Evolutionary conservation across 805 yeast species (phyloP).

Genomic region (Metahyphopichia silvanorum): DNA sequence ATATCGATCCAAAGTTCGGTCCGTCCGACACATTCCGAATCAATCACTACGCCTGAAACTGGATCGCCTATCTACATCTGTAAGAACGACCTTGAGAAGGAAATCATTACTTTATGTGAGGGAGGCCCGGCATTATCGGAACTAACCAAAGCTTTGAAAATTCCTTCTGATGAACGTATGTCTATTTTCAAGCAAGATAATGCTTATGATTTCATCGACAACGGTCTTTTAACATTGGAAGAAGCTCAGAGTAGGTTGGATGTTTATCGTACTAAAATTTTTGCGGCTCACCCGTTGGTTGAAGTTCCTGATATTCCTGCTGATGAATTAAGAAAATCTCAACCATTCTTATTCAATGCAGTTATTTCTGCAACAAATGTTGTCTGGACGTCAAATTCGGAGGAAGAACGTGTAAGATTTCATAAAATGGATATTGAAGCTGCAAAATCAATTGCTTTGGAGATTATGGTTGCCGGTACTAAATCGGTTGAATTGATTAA

Average conservation of each 20-base stretch:
- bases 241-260: slow-evolving; percentile 58
- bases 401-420: slow-evolving; percentile 10
- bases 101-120: slow-evolving; percentile 31
- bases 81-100: slow-evolving; percentile 40
- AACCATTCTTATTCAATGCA: slow-evolving; percentile 63
- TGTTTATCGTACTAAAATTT: slow-evolving; percentile 46
- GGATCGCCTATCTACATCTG: slow-evolving; percentile 21
- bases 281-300: slow-evolving; percentile 55
- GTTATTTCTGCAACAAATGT: slow-evolving; percentile 61
- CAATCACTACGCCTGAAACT: slow-evolving; percentile 1
- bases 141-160: slow-evolving; percentile 45
- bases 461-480: slow-evolving; percentile 65
- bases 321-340: slow-evolving; percentile 44
- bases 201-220: slow-evolving; percentile 48
- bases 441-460: slow-evolving; percentile 48
- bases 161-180: slow-evolving; percentile 41
- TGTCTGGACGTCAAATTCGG: slow-evolving; percentile 39
- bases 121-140: slow-evolving; percentile 34
- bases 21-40: background rate
- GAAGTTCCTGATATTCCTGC: slow-evolving; percentile 44
- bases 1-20: slow-evolving; percentile 2
- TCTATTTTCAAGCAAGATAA: slow-evolving; percentile 21
- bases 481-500: slow-evolving; percentile 69
- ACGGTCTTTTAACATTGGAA: slow-evolving; percentile 53
- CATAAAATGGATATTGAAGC: slow-evolving; percentile 53